Percentiles rank a stretch among this genome's conserved stretches.
phyloP scores from a whole-genome alignment of 257 asterid species.

The Vinca minor region DNA sequence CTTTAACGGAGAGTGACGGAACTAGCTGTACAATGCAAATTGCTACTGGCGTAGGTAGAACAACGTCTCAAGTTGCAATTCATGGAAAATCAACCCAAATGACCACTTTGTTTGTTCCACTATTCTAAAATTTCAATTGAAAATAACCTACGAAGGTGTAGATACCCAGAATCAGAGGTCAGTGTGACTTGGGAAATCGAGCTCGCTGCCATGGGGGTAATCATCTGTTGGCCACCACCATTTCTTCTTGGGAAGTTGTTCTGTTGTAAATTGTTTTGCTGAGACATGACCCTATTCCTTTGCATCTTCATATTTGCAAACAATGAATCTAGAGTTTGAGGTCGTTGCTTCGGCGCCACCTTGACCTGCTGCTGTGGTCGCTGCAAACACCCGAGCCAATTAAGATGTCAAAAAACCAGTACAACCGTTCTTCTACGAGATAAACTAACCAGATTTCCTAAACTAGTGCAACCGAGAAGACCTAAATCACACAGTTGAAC shows the following conservation, averaged over 20 bases:
- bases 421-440: not conserved
- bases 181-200: slow-evolving; percentile 34
- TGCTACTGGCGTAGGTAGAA: not conserved
- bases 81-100: not conserved
- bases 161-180: not conserved
- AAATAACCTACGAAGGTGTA: not conserved
- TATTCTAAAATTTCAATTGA: not conserved
- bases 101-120: not conserved
- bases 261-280: slow-evolving; percentile 34
- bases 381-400: slow-evolving; percentile 23
- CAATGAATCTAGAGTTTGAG: slow-evolving; percentile 76
- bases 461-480: not conserved
- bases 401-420: not conserved
- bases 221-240: slow-evolving; percentile 41
- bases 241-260: slow-evolving; percentile 36
- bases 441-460: not conserved
- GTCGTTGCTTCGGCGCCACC: slow-evolving; percentile 37
- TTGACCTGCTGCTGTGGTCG: slow-evolving; percentile 34
- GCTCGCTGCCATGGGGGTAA: slow-evolving; percentile 69
- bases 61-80: no score
- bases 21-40: slow-evolving; percentile 1
- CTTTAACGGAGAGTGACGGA: no score
- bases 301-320: slow-evolving; percentile 81
- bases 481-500: not conserved
- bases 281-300: slow-evolving; percentile 49